Conservation (phyloP, 78 protist genomes). For the Andalucia godoyi region DNA sequence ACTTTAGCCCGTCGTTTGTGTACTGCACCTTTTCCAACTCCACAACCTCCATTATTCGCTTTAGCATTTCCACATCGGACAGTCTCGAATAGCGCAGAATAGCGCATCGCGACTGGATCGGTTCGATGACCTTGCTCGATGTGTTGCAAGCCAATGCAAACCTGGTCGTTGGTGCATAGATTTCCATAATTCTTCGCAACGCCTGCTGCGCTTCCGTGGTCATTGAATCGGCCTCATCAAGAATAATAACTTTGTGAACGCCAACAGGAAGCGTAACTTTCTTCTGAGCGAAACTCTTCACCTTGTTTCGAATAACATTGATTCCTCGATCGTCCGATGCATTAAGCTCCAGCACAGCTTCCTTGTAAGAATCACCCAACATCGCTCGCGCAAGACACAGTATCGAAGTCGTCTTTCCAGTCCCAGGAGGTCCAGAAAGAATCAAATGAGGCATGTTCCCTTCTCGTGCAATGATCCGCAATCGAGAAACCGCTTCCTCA, state of each 20-base stretch:
- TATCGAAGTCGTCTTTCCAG: slow-evolving; percentile 90
- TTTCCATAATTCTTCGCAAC: slow-evolving; percentile 89
- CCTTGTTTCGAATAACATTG: slow-evolving; percentile 93
- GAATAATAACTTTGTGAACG: slow-evolving; percentile 86
- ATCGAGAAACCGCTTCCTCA: slow-evolving; percentile 71
- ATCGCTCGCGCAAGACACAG: slow-evolving; percentile 73
- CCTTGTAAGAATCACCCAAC: slow-evolving; percentile 52
- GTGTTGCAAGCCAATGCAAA: slow-evolving; percentile 95
- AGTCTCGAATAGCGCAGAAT: slow-evolving; percentile 70
- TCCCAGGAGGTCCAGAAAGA: slow-evolving; percentile 81
- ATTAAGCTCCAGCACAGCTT: slow-evolving; percentile 83
- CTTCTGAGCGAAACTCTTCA: slow-evolving; percentile 94
- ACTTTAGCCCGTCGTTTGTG: slow-evolving; percentile 73
- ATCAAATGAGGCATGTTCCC: slow-evolving; percentile 92
- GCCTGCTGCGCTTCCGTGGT: slow-evolving; percentile 97
- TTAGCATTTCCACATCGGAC: slow-evolving; percentile 51
- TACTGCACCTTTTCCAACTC: slow-evolving; percentile 15
- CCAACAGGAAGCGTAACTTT: slow-evolving; percentile 79
- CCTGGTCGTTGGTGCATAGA: slow-evolving; percentile 80
- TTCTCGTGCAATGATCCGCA: slow-evolving; percentile 60
- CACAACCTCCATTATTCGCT: slow-evolving; percentile 42
- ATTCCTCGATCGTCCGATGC: slow-evolving; percentile 96
- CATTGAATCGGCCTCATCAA: slow-evolving; percentile 99
- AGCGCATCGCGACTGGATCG: slow-evolving; percentile 93
- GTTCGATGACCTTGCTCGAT: slow-evolving; percentile 87